phyloP scores from a whole-genome alignment of 228 moss, liverwort and hornwort species.

The Sphagnum fallax region DNA sequence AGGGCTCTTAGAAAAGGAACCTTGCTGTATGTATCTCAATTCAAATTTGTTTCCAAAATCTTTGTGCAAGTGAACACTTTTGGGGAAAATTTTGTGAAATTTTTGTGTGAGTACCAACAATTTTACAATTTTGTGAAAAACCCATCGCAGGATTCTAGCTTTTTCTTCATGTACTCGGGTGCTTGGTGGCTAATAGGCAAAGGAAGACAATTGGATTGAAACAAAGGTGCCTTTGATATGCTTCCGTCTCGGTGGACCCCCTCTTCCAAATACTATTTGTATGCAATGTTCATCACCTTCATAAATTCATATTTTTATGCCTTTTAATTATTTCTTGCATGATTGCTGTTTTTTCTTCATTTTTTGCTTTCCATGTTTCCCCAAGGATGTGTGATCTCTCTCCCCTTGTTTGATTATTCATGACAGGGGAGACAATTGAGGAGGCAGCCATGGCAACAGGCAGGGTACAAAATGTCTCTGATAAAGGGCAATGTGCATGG shows the following conservation, averaged over 20 bases:
- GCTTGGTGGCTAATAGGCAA: neutral
- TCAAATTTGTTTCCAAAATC: neutral
- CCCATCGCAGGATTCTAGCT: neutral
- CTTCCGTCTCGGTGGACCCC: constrained; percentile 42
- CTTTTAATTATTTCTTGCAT: neutral
- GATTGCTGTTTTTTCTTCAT: neutral
- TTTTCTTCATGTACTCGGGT: neutral
- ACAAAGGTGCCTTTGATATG: constrained; percentile 38
- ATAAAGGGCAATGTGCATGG: constrained; percentile 39
- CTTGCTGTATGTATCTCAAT: neutral
- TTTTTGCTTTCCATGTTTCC: neutral
- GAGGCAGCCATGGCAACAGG: constrained; percentile 34
- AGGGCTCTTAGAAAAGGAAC: neutral
- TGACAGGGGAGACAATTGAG: constrained; percentile 36
- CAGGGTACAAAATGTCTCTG: constrained; percentile 8
- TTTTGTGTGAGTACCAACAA: neutral
- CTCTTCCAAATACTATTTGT: constrained; percentile 33
- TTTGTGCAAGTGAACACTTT: neutral
- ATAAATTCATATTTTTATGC: too few relatives aligned
- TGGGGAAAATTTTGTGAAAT: neutral
- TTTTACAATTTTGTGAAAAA: neutral
- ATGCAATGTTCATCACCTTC: constrained; percentile 5
- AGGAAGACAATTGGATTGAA: neutral
- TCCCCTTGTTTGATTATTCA: neutral
- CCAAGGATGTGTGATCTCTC: neutral